These are phyloP conservation scores for Trichosporon asahii DNA, from an alignment of 1,284 basidiomycete genomes.

Conservation along the genomic window DNA sequence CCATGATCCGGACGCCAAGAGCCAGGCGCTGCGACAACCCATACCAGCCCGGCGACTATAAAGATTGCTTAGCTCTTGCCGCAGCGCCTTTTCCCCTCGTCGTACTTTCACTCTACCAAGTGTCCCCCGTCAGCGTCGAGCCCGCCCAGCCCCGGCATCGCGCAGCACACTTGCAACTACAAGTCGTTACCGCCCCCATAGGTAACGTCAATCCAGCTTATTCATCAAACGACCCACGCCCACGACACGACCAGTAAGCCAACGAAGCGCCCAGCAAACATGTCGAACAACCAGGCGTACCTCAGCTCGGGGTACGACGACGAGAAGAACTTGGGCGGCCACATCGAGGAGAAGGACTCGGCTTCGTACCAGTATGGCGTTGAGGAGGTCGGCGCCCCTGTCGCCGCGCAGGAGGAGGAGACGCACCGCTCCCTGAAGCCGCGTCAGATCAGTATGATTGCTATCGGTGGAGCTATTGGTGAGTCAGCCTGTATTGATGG, in stretches of 20 bases:
- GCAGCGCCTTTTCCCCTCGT: not conserved
- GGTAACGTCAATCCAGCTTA: not conserved
- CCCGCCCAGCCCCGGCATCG: not conserved
- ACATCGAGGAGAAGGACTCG: constrained; percentile 7
- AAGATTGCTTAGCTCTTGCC: not conserved
- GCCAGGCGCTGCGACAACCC: not conserved
- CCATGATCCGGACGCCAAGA: constrained; percentile 6
- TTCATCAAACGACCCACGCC: not conserved
- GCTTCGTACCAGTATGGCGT: not conserved
- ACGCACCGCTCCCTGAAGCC: constrained; percentile 42
- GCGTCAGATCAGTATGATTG: constrained; percentile 48
- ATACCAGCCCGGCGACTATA: constrained; percentile 4
- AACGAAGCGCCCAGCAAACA: not conserved
- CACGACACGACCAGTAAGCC: not conserved
- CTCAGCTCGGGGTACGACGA: not conserved
- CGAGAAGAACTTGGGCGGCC: constrained; percentile 9
- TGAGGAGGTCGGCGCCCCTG: constrained; percentile 12
- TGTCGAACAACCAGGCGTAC: constrained; percentile 1
- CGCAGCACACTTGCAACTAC: not conserved
- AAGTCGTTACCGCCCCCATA: not conserved
- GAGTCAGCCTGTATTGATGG: not conserved
- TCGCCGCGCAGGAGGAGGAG: constrained; percentile 16
- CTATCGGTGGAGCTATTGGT: constrained; percentile 55
- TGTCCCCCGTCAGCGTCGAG: not conserved
- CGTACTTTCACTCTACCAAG: not conserved